Evolutionary conservation across 495 filamentous ascomycete genomes (phyloP), one percentile per base, ranked within the genome.

Genomic region (Xanthoparmelia taractica): DNA sequence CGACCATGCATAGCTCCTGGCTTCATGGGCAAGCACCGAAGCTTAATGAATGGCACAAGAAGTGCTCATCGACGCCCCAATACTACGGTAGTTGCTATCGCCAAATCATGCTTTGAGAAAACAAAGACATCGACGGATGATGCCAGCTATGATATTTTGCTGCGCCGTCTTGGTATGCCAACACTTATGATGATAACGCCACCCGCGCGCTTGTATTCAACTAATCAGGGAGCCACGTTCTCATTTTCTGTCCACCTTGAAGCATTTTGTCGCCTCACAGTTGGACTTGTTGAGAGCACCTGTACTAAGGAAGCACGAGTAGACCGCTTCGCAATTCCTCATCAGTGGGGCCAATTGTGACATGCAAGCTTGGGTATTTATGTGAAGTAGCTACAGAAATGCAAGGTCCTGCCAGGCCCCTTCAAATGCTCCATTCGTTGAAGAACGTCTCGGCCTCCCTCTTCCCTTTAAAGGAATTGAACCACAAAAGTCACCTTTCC

Each of bases 401-500:
- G 45, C n/a, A 48, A 23, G 10, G n/a, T 11, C n/a, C n/a, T n/a
- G 13, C 27, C 23, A 27, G 25, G 23, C 12, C 25, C 25, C 5
- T 17, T 15, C 12, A 27, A 50, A 12, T 2, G 23, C 47, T 50
- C 47, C 2, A 27, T 50, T 8, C 10, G 29, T 7, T 18, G 8
- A 10, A 8, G 11, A 8, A 25, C 45, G n/a, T 20, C 7, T 23
- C 23, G 4, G 1, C 23, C 12, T 13, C 13, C 18, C 13, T 5
- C n/a, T 15, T 20, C 33, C 11, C 13, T 34, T 13, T 33, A 58
- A 7, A 59, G 38, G 12, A 68, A 59, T 23, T 65, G 59, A 29
- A 89, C 82, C n/a, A 79, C 71, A 73, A 92, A 88, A 13, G 78
- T 85, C 5, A 85, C 83, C 72, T 88, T 89, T 63, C 81, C 79